phyloP scores from a whole-genome alignment of 768 basidiomycete genomes.

The Coprinopsis marcescibilis region DNA sequence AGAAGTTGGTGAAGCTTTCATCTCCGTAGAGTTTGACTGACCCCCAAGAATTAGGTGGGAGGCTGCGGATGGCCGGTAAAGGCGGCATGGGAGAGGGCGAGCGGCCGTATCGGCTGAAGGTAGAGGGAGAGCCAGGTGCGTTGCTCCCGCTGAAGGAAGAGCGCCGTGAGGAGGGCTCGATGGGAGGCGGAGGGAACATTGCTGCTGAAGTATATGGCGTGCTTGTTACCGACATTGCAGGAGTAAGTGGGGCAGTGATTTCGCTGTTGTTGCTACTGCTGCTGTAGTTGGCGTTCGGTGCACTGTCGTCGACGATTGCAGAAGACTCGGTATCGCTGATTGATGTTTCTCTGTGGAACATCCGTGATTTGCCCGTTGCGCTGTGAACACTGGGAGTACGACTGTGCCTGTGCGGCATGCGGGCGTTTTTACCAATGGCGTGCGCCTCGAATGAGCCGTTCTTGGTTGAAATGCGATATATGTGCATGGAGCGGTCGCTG shows the following conservation, averaged over 20 bases:
- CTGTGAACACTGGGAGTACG: slow-evolving; percentile 73
- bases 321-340: slow-evolving; percentile 43
- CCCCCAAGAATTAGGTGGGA: slow-evolving; percentile 52
- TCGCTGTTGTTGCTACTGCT: slow-evolving; percentile 25
- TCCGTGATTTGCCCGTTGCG: slow-evolving; percentile 34
- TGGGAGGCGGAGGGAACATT: slow-evolving; percentile 64
- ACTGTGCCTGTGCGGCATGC: slow-evolving; percentile 64
- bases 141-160: slow-evolving; percentile 80
- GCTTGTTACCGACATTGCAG: slow-evolving; percentile 62
- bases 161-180: slow-evolving; percentile 54
- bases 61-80: slow-evolving; percentile 84
- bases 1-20: slow-evolving; percentile 93
- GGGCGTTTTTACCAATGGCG: slow-evolving; percentile 83
- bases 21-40: slow-evolving; percentile 88
- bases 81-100: slow-evolving; percentile 90
- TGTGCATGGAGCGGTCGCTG: slow-evolving; percentile 93
- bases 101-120: slow-evolving; percentile 62
- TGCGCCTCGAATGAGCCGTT: slow-evolving; percentile 85
- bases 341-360: slow-evolving; percentile 47
- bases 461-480: slow-evolving; percentile 78
- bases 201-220: slow-evolving; percentile 45
- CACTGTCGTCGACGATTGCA: slow-evolving; percentile 66
- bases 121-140: slow-evolving; percentile 69
- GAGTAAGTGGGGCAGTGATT: slow-evolving; percentile 47
- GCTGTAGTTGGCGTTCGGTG: slow-evolving; percentile 32